Evolutionary conservation across 1,284 basidiomycete species (phyloP).

Genomic region (Pulchroboletus neoregius): DNA sequence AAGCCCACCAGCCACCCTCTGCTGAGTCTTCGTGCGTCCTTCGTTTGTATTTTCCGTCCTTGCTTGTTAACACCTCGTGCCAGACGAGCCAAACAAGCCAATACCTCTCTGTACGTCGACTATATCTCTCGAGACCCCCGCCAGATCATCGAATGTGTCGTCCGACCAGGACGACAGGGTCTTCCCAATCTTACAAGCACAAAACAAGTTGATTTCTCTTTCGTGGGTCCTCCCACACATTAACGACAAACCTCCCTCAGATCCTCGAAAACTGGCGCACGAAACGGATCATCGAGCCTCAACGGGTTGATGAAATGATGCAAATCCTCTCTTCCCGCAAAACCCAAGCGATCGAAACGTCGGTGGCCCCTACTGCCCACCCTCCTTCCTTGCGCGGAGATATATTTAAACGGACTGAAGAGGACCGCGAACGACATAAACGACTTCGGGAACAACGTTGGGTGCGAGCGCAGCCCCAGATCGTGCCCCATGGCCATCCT

Average conservation of each 20-base stretch:
- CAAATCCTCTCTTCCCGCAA: constrained; percentile 46
- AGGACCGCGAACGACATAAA: constrained; percentile 93
- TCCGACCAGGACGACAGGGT: constrained; percentile 78
- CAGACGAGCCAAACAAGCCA: constrained; percentile 18
- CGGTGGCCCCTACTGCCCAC: constrained; percentile 12
- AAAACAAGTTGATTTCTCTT: constrained; percentile 57
- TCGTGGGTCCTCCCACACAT: neutral
- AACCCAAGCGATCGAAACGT: constrained; percentile 28
- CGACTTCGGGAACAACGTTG: constrained; percentile 88
- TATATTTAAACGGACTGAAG: constrained; percentile 86
- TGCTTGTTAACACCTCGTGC: neutral
- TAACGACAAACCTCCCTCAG: constrained; percentile 36
- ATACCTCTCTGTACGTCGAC: constrained; percentile 60
- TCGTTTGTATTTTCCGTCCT: too few species aligned
- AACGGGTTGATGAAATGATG: constrained; percentile 67
- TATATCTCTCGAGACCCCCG: constrained; percentile 71
- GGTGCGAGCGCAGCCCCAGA: constrained; percentile 64
- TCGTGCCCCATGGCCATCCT: constrained; percentile 1
- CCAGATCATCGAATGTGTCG: constrained; percentile 76
- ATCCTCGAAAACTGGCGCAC: constrained; percentile 85
- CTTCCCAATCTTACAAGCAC: constrained; percentile 83
- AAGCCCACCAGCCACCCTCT: constrained; percentile 40
- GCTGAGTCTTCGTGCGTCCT: constrained; percentile 18
- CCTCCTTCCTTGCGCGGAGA: constrained; percentile 41
- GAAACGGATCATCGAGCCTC: constrained; percentile 78